Base-by-base conservation (phyloP, 1,284 basidiomycete species). In the Microbotryum scabiosae region DNA sequence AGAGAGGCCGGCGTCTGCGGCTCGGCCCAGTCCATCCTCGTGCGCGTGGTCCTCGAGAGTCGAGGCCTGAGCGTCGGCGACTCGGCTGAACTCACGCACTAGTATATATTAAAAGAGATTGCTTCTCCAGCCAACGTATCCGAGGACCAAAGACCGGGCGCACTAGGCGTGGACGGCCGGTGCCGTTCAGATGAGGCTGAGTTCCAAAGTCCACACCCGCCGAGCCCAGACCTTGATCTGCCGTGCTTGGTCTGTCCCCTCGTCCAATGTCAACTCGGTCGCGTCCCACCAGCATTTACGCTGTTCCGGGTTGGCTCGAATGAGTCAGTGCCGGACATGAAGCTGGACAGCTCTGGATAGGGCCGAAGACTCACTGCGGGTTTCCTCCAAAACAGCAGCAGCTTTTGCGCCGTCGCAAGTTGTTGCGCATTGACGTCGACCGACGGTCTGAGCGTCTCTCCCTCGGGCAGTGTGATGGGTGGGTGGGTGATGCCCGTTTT, bases 281-380 rank as follows among this genome's bases (percentile, higher is more conserved):
- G 93, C 93, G 72, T 99, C 96, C 94, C 94, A 99, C 94, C 94
- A 99, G 77, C 96, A 98, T 78, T 99, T 99, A 57, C 94, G 82
- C 90, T 93, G 66, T 10, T 49, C 18, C 18, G 23, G 2, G 14
- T 30, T 52, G 10, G 50, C 23, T 10, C 41, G 21, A 30, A 43
- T 20, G 63, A 57, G 41, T 5, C n/a, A 53, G 36, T 9, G 32
- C 18, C 16, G 45, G 23, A n/a, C 23, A 49, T 59, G 55, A 68
- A 59, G 53, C 10, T 16, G n/a, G 16, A 47, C 16, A 30, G 23
- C 16, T 5, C 28, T 63, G 65, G 30, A 25, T 5, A 41, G n/a
- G 56, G 45, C 30, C n/a, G 50, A 59, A 23, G 12, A 82, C 88
- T 70, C 75, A 94, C 91, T 20, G 94, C 94, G 36, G 94, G 94